Base-by-base conservation (phyloP, 75 land plant genomes). In the Picea sitchensis region DNA sequence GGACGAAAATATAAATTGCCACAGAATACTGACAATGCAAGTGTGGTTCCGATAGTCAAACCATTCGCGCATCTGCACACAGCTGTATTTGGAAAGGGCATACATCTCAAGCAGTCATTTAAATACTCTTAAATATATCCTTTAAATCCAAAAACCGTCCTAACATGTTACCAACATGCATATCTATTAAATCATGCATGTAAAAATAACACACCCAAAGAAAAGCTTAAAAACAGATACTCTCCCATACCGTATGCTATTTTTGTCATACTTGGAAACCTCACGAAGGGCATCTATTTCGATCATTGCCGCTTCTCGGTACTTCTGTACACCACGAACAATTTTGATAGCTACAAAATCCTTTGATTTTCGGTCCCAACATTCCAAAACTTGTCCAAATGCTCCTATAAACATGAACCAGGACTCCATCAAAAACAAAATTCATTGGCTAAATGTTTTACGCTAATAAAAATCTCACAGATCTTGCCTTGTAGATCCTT, bases 1-100 rank as follows among this genome's bases (percentile, higher is more conserved):
- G 9, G 18, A 62, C 20, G 1, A n/a, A 78, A 5, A 77, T 32
- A 36, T 13, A 65, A 18, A 41, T 68, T 44, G 54, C 14, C 31
- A 26, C 14, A 76, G 88, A 63, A 79, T 88, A 91, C 96, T 91
- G 87, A 94, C 96, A 79, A 92, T 94, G 89, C 96, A 94, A 59
- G 90, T 90, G 90, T 94, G 96, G 83, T 94, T 94, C 86, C 94
- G 91, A 87, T 94, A 94, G 87, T 94, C 97, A 92, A 94, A 94
- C 92, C 94, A 92, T 77, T 89, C 84, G 90, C 92, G 90, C 67
- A 94, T 88, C 88, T 92, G 94, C 69, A 94, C 92, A 83, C 94
- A 94, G 86, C 92, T 89, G 75, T 32, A 73, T 73, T 62, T n/a
- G 5, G 23, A 18, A 62, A 62, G 23, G 23, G 21, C 64, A 62